Evolutionary conservation across 345 rosid species (phyloP).

Genomic region (Camelina hispida): DNA sequence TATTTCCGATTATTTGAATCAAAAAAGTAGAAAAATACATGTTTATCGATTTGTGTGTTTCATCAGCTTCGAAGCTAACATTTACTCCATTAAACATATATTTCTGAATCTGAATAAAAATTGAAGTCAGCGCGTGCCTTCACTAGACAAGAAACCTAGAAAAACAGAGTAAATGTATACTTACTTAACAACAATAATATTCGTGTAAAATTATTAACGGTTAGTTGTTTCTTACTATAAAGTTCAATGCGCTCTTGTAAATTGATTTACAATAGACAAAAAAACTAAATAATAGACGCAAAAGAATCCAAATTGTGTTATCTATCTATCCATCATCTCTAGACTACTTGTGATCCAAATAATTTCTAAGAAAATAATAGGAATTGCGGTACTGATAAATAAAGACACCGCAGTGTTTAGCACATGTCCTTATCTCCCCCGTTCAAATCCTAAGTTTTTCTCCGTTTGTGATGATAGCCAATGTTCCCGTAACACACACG

Average conservation of each 20-base stretch:
- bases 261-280: not conserved
- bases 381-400: slow-evolving; percentile 7
- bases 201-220: not conserved
- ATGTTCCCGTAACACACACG: slow-evolving; percentile 38
- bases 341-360: slow-evolving; percentile 30
- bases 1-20: not conserved
- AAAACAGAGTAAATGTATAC: not conserved
- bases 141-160: slow-evolving; percentile 14
- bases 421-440: slow-evolving; percentile 32
- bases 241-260: not conserved
- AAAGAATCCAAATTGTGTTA: slow-evolving; percentile 21
- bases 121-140: slow-evolving; percentile 5
- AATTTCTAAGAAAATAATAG: not conserved
- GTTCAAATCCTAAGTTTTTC: slow-evolving; percentile 21
- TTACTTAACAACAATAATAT: not conserved
- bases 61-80: not conserved
- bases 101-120: slow-evolving; percentile 10
- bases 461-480: slow-evolving; percentile 26
- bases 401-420: slow-evolving; percentile 8
- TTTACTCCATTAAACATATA: not conserved
- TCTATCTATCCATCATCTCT: not conserved
- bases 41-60: not conserved
- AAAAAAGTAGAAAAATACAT: not conserved
- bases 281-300: slow-evolving; percentile 1
- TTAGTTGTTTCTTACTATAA: not conserved